Evolutionary conservation across 495 filamentous ascomycete species (phyloP).

Genomic region (Penicillium canariense): DNA sequence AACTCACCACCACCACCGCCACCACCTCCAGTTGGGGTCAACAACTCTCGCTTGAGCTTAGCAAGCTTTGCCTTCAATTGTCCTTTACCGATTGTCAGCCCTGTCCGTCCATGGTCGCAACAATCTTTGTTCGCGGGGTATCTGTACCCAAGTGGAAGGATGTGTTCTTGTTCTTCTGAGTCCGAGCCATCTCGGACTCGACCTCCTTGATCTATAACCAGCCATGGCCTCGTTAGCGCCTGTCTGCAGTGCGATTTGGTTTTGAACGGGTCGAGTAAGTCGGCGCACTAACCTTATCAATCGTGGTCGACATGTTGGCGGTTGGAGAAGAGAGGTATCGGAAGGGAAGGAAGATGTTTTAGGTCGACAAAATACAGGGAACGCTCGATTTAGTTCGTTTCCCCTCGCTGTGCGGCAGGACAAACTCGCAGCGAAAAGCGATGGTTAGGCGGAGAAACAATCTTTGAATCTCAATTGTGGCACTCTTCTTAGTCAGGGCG

Average conservation of each 20-base stretch:
- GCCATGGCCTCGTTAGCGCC: conserved; percentile 24
- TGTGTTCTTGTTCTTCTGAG: conserved; percentile 98
- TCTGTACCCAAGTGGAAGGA: conserved; percentile 71
- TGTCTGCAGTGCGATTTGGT: conserved; percentile 13
- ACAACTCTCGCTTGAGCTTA: conserved; percentile 91
- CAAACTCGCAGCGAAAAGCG: conserved; percentile 9
- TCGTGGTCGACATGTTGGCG: conserved; percentile 87
- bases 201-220: conserved; percentile 86
- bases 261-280: conserved; percentile 14
- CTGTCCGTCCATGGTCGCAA: conserved; percentile 3
- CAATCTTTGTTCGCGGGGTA: conserved; percentile 1
- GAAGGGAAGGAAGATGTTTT: conserved; percentile 3
- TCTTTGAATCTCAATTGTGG: conserved; percentile 38
- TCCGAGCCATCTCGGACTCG: conserved; percentile 95
- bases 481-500: conserved; percentile 33
- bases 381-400: neutral
- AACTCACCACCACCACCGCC: conserved; percentile 69
- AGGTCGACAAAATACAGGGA: conserved; percentile 1
- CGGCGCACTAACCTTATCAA: conserved; percentile 73
- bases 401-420: conserved; percentile 14
- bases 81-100: conserved; percentile 49
- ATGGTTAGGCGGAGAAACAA: conserved; percentile 26
- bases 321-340: conserved; percentile 18
- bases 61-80: conserved; percentile 98
- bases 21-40: conserved; percentile 78